phyloP scores from a whole-genome alignment of 306 rosid species.

The Luffa acutangula region DNA sequence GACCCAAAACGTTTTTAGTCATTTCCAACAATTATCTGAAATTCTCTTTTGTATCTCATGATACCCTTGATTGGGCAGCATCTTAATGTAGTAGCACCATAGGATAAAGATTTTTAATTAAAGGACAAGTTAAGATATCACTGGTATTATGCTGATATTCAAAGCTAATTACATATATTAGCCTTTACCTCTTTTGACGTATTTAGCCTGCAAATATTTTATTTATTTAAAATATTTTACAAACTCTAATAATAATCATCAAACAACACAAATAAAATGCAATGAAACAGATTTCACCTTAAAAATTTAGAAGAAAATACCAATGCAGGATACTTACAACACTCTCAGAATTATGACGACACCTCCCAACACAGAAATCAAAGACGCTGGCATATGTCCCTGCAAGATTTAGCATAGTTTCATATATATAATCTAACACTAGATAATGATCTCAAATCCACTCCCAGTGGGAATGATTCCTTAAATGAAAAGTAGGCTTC shows the following conservation, averaged over 20 bases:
- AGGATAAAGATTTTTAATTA: too few relatives aligned
- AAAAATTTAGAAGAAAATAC: slow-evolving; percentile 4
- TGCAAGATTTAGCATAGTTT: slow-evolving; percentile 13
- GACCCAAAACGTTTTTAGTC: too few relatives aligned
- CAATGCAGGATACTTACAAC: slow-evolving; percentile 50
- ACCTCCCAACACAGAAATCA: slow-evolving; percentile 82
- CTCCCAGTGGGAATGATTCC: background rate
- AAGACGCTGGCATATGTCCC: slow-evolving; percentile 68
- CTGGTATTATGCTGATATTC: background rate
- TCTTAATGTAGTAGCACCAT: too few relatives aligned
- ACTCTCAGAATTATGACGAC: slow-evolving; percentile 96
- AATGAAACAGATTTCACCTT: background rate
- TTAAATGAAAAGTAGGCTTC: background rate
- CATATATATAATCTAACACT: background rate
- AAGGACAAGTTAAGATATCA: background rate
- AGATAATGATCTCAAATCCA: background rate
- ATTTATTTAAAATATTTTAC: background rate
- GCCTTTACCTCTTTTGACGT: background rate
- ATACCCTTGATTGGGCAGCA: too few relatives aligned
- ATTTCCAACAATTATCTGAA: too few relatives aligned
- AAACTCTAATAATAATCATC: background rate
- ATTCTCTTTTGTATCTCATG: too few relatives aligned
- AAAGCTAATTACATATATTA: background rate
- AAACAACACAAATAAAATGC: background rate
- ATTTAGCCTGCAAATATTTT: background rate